Evolutionary conservation across 1,284 basidiomycete species (phyloP), one percentile per base, ranked within the genome.

Genomic region (Naganishia albida): DNA sequence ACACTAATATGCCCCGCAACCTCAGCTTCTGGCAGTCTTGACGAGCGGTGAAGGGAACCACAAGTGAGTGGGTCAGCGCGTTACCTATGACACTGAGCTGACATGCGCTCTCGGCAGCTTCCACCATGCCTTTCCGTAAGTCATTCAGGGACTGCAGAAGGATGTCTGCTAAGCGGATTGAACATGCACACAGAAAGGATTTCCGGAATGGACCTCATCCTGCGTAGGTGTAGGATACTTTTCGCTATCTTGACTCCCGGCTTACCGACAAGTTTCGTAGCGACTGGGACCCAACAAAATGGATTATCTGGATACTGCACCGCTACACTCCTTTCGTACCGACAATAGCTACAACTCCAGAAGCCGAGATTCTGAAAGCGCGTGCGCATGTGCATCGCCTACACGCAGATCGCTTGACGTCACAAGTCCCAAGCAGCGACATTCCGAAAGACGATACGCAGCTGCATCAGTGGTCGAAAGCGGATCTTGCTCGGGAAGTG

Each of bases 241-340:
- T n/a, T 16, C 15, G 20, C 30, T 44, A 28, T 42, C 54, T 7
- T 30, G 12, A 34, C 49, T 20, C 42, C 63, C 86, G 26, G 16
- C 18, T 53, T 26, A 46, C n/a, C n/a, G n/a, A n/a, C n/a, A n/a
- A n/a, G n/a, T n/a, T n/a, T 18, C 54, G 65, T 2, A 74, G 82
- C 40, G 87, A 88, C 70, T 91, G 88, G 88, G 89, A 91, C 76
- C 88, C 89, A 0, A 87, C 87, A 2, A 90, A 90, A 77, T 90
- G 88, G 88, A 83, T 87, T 44, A 90, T 90, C 54, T 74, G 84
- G 28, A 56, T 77, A 2, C 79, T 90, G 7, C 79, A 87, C 70
- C 71, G 71, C n/a, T 72, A 86, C 44, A 86, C 87, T 0, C 76
- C 87, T 0, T 80, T 63, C 79, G 78, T 66, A 74, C 84, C 71